Evolutionary conservation across 1,139 yeast genomes (phyloP).

Genomic region (Ogataea hybrid): DNA sequence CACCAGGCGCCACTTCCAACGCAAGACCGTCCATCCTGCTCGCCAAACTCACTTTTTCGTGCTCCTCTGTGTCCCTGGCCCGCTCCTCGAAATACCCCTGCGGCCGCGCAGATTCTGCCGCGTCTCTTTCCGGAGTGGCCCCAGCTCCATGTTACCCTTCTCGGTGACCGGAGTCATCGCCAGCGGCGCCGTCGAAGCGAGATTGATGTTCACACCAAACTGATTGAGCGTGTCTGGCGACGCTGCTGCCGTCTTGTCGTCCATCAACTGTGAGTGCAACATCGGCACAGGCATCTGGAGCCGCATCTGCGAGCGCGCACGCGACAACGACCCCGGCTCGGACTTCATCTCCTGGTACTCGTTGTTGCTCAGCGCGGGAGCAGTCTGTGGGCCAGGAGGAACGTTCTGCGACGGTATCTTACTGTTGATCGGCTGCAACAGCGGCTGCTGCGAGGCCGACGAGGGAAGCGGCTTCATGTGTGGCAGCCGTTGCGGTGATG

Average conservation of each 20-base stretch:
- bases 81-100: conserved; percentile 8
- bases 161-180: conserved; percentile 82
- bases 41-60: conserved; percentile 1
- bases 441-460: conserved; percentile 36
- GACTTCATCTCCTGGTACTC: conserved; percentile 15
- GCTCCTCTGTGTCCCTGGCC: background rate
- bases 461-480: conserved; percentile 55
- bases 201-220: conserved; percentile 47
- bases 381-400: conserved; percentile 28
- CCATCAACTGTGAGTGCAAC: conserved; percentile 30
- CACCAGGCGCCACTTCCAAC: conserved; percentile 4
- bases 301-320: conserved; percentile 36
- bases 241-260: conserved; percentile 3
- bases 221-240: conserved; percentile 27
- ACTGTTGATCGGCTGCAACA: conserved; percentile 61
- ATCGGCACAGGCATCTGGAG: conserved; percentile 52
- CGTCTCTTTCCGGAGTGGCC: conserved; percentile 23
- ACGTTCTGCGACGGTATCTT: conserved; percentile 27
- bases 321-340: conserved; percentile 10
- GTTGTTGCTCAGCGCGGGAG: conserved; percentile 22
- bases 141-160: conserved; percentile 36
- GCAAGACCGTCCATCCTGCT: conserved; percentile 3
- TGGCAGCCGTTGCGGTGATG: conserved; percentile 35
- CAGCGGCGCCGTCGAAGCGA: conserved; percentile 58
- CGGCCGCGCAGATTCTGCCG: conserved; percentile 8